Evolutionary conservation across 441 rosid species (phyloP).

Genomic region (Rhodomyrtus psidioides): DNA sequence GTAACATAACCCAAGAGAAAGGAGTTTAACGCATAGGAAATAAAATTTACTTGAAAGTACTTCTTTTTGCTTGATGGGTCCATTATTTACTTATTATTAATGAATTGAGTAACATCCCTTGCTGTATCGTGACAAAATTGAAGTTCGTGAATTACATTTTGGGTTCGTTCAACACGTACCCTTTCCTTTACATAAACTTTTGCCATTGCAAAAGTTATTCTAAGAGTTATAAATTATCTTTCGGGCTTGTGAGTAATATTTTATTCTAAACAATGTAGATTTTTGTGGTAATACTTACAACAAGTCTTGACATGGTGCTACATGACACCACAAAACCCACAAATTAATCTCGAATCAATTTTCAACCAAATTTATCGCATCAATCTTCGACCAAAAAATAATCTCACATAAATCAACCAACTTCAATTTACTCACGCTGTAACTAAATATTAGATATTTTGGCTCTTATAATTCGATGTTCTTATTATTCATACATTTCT

Average conservation of each 20-base stretch:
- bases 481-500: not conserved
- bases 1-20: too few relatives aligned
- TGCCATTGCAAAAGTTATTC: not conserved
- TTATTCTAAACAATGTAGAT: not conserved
- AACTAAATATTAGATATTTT: too few relatives aligned
- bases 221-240: too few relatives aligned
- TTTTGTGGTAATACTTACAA: not conserved
- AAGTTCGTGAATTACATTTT: not conserved
- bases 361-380: too few relatives aligned
- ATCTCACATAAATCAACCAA: not conserved
- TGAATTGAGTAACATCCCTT: not conserved
- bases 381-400: too few relatives aligned
- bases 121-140: not conserved
- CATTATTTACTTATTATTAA: too few relatives aligned
- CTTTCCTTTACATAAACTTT: not conserved
- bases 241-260: not conserved
- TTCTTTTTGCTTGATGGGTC: too few relatives aligned
- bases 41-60: too few relatives aligned
- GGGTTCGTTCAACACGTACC: too few relatives aligned
- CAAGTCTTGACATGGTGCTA: not conserved
- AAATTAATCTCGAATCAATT: not conserved
- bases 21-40: too few relatives aligned
- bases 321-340: not conserved
- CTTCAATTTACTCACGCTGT: not conserved
- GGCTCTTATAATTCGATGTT: not conserved